Evolutionary conservation across 164 flowering plant species (phyloP).

Genomic region (Cinnamomum micranthum): DNA sequence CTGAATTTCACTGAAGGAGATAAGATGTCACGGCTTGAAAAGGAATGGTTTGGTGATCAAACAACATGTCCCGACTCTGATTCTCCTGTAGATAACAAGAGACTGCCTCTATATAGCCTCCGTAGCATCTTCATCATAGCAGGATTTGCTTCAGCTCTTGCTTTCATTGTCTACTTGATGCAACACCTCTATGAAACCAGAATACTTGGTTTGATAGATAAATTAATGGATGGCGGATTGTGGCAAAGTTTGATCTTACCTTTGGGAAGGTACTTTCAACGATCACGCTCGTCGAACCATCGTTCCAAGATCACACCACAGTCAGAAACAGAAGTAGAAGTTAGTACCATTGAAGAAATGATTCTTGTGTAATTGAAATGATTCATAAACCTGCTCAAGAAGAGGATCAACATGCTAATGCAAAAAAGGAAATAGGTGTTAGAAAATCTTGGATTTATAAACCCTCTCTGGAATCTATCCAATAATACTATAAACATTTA

Average conservation of each 20-base stretch:
- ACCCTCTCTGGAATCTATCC: too few species aligned
- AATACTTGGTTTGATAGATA: not conserved
- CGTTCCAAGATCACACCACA: not conserved
- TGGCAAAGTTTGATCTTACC: not conserved
- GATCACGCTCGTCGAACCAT: not conserved
- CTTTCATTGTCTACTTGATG: not conserved
- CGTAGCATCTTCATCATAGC: conserved; percentile 5
- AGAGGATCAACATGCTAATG: not conserved
- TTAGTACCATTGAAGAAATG: not conserved
- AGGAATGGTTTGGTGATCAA: not conserved
- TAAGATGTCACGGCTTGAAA: not conserved
- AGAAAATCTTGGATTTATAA: too few species aligned
- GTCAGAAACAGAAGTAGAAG: not conserved
- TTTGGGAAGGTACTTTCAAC: not conserved
- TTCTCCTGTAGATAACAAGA: not conserved
- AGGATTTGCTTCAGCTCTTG: not conserved
- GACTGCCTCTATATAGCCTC: conserved; percentile 2
- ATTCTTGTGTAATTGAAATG: not conserved
- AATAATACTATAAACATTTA: too few species aligned
- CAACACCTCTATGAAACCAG: not conserved
- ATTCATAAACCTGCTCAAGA: not conserved
- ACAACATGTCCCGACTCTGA: not conserved
- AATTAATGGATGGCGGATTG: not conserved
- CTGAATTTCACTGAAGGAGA: conserved; percentile 18
- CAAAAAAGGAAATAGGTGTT: not conserved